Percentiles rank a stretch among this genome's conserved stretches.
Conservation (phyloP, 2,329 filamentous ascomycete genomes). For the Thermoascus crustaceus region DNA sequence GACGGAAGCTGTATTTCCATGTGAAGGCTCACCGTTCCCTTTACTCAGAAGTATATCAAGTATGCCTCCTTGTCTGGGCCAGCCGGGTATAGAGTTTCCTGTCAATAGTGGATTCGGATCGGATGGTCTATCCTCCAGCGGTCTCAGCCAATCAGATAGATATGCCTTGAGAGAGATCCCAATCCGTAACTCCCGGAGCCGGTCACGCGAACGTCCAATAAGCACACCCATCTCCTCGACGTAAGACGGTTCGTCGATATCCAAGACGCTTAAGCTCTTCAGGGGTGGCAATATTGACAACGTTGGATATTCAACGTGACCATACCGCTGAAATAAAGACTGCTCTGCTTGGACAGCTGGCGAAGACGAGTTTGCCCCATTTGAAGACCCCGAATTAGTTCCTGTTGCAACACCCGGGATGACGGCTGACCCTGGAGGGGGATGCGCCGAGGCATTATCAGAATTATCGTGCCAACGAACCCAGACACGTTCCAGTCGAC, state of each 20-base stretch:
- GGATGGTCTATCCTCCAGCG: constrained; percentile 11
- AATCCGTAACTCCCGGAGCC: constrained; percentile 62
- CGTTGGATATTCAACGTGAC: constrained; percentile 66
- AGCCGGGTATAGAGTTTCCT: constrained; percentile 12
- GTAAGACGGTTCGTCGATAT: constrained; percentile 76
- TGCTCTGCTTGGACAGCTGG: no score
- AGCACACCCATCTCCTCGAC: constrained; percentile 74
- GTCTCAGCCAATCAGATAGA: constrained; percentile 21
- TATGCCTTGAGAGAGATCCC: constrained; percentile 51
- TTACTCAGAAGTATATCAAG: constrained; percentile 22
- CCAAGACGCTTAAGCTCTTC: constrained; percentile 66
- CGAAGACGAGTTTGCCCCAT: no score
- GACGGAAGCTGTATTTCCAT: neutral
- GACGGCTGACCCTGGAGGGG: no score
- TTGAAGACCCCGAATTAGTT: no score
- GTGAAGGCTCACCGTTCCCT: neutral
- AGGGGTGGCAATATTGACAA: constrained; percentile 70
- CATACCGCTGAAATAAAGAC: constrained; percentile 45
- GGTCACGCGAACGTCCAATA: constrained; percentile 60
- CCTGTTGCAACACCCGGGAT: no score
- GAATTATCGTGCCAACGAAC: constrained; percentile 76
- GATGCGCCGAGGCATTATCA: constrained; percentile 27
- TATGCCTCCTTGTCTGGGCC: constrained; percentile 27
- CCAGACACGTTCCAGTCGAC: constrained; percentile 66
- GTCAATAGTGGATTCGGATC: constrained; percentile 10